Evolutionary conservation across 108 stramenopile species (phyloP).

Genomic region (Chaetoceros tenuissimus): DNA sequence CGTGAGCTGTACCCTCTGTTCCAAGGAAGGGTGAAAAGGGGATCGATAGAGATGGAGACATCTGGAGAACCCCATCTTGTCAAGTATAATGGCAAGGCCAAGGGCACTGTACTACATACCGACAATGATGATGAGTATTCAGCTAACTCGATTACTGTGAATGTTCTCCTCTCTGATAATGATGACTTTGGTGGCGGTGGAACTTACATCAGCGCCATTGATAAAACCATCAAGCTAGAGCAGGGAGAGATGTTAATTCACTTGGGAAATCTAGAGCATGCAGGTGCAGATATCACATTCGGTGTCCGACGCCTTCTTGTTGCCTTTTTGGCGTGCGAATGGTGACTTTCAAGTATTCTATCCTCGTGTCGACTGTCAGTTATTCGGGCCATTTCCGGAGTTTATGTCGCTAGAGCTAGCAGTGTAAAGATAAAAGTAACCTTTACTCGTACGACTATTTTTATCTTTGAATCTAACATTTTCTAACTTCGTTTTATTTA

Average conservation of each 20-base stretch:
- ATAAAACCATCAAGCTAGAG: constrained; percentile 25
- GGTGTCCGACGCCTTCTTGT: constrained; percentile 20
- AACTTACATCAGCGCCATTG: constrained; percentile 27
- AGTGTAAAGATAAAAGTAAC: too few species aligned
- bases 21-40: not conserved
- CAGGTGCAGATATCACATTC: constrained; percentile 20
- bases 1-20: constrained; percentile 9
- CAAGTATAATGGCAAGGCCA: constrained; percentile 16
- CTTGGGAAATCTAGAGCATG: constrained; percentile 22
- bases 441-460: too few species aligned
- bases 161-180: constrained; percentile 17
- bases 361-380: too few species aligned
- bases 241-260: constrained; percentile 38
- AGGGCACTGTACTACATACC: constrained; percentile 9
- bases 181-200: constrained; percentile 32
- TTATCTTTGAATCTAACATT: too few species aligned
- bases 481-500: constrained; percentile 10
- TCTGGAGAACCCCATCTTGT: constrained; percentile 29
- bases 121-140: constrained; percentile 13
- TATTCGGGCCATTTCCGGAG: too few species aligned
- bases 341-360: too few species aligned
- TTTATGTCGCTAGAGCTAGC: too few species aligned
- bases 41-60: constrained; percentile 6
- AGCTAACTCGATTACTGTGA: constrained; percentile 26
- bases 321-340: constrained; percentile 19